Evolutionary conservation across 2,329 filamentous ascomycete genomes (phyloP).

Genomic region (Aspergillus sp.): DNA sequence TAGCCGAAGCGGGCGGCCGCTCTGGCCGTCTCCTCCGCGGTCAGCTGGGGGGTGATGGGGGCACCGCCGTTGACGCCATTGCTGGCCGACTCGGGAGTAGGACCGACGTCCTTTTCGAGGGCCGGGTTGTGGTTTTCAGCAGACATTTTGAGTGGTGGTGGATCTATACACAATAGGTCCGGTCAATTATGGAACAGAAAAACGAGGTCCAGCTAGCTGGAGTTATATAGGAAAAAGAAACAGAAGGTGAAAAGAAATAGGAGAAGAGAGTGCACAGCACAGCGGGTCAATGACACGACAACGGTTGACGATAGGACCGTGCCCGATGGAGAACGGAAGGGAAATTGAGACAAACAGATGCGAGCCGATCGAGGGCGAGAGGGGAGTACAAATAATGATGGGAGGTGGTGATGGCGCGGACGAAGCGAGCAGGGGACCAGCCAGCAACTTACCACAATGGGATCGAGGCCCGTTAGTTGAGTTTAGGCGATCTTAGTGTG

Average conservation of each 20-base stretch:
- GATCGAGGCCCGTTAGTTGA: constrained; percentile 22
- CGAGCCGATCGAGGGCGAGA: not conserved
- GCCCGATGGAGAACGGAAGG: constrained; percentile 12
- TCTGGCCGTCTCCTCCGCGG: constrained; percentile 43
- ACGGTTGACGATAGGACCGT: constrained; percentile 10
- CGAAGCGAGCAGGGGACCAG: not conserved
- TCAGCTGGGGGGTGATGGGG: constrained; percentile 34
- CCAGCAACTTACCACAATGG: constrained; percentile 21
- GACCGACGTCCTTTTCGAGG: constrained; percentile 33
- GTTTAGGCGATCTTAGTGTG: constrained; percentile 9
- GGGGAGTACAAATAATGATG: not conserved
- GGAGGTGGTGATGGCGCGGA: not conserved
- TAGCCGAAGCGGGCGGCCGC: constrained; percentile 50
- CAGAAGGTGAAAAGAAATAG: constrained; percentile 17
- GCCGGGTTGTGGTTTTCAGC: constrained; percentile 22
- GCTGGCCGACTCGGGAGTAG: constrained; percentile 9
- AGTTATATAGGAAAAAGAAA: constrained; percentile 12
- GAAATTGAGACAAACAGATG: constrained; percentile 11
- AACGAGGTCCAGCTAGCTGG: constrained; percentile 28
- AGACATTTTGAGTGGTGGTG: constrained; percentile 20
- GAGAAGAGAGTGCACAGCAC: constrained; percentile 26
- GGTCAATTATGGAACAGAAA: not conserved
- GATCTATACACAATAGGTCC: no score
- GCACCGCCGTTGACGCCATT: constrained; percentile 11
- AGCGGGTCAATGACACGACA: constrained; percentile 19